These are phyloP conservation scores for Xylaria hypoxylon DNA, from an alignment of 2,329 filamentous ascomycete genomes.

Conservation along the genomic window DNA sequence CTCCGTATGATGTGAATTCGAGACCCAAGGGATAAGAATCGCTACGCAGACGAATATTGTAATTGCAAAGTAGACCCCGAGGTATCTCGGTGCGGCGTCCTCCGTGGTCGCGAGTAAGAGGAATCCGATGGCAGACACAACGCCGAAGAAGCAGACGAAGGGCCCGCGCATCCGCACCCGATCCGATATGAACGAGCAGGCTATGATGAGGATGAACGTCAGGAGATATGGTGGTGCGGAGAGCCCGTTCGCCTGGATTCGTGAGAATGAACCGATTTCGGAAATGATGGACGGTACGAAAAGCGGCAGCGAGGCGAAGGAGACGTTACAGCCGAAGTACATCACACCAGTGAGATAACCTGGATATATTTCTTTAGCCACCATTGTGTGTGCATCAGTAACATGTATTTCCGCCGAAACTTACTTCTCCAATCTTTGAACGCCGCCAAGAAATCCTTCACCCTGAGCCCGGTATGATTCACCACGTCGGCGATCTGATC, in stretches of 20 bases:
- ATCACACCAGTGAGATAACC: slow-evolving; percentile 53
- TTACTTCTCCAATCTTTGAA: slow-evolving; percentile 44
- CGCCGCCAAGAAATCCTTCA: slow-evolving; percentile 38
- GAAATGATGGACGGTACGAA: slow-evolving; percentile 52
- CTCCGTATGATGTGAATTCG: slow-evolving; percentile 54
- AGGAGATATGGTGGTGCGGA: slow-evolving; percentile 56
- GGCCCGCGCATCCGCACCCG: slow-evolving; percentile 53
- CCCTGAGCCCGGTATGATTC: slow-evolving; percentile 37
- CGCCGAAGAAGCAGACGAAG: slow-evolving; percentile 52
- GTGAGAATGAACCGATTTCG: slow-evolving; percentile 52
- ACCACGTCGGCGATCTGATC: slow-evolving; percentile 41
- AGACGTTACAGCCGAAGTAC: slow-evolving; percentile 50
- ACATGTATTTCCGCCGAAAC: not conserved
- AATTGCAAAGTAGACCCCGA: slow-evolving; percentile 55
- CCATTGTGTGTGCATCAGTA: not conserved
- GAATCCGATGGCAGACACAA: slow-evolving; percentile 55
- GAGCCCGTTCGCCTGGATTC: slow-evolving; percentile 53
- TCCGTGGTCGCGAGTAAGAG: slow-evolving; percentile 54
- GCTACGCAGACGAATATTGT: slow-evolving; percentile 54
- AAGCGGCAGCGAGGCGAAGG: slow-evolving; percentile 49
- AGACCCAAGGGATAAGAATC: slow-evolving; percentile 53
- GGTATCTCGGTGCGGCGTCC: slow-evolving; percentile 51
- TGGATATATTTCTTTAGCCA: slow-evolving; percentile 7
- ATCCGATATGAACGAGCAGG: slow-evolving; percentile 53
- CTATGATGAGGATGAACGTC: slow-evolving; percentile 55